These are phyloP conservation scores for Cicer yamashitae DNA, from an alignment of 306 rosid genomes.

Conservation along the genomic window DNA sequence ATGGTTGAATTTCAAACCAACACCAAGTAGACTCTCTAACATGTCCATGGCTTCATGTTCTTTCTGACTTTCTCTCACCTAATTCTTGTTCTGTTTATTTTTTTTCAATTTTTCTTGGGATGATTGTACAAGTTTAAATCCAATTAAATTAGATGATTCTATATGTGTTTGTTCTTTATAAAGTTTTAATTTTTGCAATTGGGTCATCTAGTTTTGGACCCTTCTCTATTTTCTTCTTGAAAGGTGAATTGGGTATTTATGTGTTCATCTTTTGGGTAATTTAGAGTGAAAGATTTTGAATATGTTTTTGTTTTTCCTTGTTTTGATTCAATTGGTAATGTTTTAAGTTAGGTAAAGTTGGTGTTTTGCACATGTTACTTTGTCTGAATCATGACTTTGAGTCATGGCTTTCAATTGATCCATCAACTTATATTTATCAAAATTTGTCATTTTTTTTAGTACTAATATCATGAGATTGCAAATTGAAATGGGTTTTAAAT, in stretches of 20 bases:
- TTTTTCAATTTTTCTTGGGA: background rate
- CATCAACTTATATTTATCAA: too few species aligned
- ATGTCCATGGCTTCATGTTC: conserved; percentile 73
- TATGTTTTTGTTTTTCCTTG: background rate
- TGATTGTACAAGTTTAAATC: conserved; percentile 46
- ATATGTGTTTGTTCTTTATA: conserved; percentile 24
- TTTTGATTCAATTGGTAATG: background rate
- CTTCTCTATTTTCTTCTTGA: background rate
- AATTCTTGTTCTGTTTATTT: background rate
- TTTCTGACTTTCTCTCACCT: background rate
- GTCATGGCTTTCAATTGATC: too few species aligned
- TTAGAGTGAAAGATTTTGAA: background rate
- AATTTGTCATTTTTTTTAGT: background rate
- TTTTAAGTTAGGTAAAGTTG: background rate
- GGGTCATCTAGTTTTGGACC: conserved; percentile 9
- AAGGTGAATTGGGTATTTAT: background rate
- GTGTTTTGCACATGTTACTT: background rate
- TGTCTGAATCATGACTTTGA: background rate
- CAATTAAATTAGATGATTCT: conserved; percentile 44
- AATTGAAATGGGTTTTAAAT: background rate
- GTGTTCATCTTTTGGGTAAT: background rate
- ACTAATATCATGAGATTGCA: background rate
- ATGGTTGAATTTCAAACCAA: conserved; percentile 84
- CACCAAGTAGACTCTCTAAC: conserved; percentile 85
- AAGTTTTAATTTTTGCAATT: conserved; percentile 1